Evolutionary conservation across 495 filamentous ascomycete species (phyloP).

Genomic region (Glonium stellatum): DNA sequence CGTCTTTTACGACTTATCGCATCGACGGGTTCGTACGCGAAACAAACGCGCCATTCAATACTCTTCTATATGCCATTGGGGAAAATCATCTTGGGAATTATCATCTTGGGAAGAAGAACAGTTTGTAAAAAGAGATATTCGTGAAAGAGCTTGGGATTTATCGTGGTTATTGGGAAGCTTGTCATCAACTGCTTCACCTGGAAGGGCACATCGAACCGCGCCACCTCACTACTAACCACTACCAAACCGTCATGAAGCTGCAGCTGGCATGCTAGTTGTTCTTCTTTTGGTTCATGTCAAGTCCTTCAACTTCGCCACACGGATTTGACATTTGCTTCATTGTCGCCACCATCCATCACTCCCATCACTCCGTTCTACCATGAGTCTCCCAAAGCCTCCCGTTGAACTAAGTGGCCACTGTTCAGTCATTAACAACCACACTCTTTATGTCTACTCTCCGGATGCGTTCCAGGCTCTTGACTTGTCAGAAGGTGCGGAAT

Average conservation of each 20-base stretch:
- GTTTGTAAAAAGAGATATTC: neutral
- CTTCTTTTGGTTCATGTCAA: constrained; percentile 3
- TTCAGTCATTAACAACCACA: constrained; percentile 73
- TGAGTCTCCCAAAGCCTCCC: constrained; percentile 44
- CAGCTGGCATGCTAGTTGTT: constrained; percentile 20
- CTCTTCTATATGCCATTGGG: neutral
- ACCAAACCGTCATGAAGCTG: constrained; percentile 15
- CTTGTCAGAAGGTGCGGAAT: constrained; percentile 60
- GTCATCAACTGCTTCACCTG: neutral
- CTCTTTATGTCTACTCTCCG: constrained; percentile 75
- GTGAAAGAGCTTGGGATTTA: constrained; percentile 1
- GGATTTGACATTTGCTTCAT: neutral
- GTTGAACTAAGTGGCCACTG: constrained; percentile 66
- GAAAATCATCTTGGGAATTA: neutral
- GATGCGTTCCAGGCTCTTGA: constrained; percentile 68
- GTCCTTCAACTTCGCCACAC: neutral
- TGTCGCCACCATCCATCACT: neutral
- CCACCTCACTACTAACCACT: neutral
- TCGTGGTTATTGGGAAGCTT: neutral
- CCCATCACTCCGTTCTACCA: constrained; percentile 3
- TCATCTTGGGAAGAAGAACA: neutral
- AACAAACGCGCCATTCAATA: neutral
- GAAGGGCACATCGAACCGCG: neutral
- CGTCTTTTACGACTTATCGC: neutral
- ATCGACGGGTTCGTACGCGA: neutral